Conservation (phyloP, 345 rosid genomes). For the Sonneratia alba region DNA sequence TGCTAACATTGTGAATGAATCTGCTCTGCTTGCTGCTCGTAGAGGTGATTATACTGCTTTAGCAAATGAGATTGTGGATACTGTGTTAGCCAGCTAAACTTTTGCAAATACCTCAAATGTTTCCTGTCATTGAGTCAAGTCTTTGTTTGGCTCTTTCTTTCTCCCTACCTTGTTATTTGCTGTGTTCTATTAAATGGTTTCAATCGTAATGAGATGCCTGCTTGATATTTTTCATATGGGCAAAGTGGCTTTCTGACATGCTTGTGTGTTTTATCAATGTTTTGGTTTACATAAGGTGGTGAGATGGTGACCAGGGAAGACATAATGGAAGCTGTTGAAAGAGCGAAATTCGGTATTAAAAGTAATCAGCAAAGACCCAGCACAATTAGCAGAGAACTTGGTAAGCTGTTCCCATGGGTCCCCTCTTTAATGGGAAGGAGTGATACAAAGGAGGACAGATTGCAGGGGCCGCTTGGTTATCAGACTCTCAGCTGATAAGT, state of each 20-base stretch:
- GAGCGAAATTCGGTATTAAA: slow-evolving; percentile 86
- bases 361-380: slow-evolving; percentile 43
- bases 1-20: slow-evolving; percentile 85
- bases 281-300: slow-evolving; percentile 29
- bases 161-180: neutral
- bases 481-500: slow-evolving; percentile 65
- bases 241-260: neutral
- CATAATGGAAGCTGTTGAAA: slow-evolving; percentile 90
- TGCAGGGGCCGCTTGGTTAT: slow-evolving; percentile 75
- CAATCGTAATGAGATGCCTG: neutral
- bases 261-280: neutral
- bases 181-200: neutral
- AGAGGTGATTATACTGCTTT: slow-evolving; percentile 40
- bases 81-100: neutral
- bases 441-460: slow-evolving; percentile 43
- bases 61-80: neutral
- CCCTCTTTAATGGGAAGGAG: slow-evolving; percentile 61
- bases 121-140: neutral
- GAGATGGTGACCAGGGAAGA: slow-evolving; percentile 80
- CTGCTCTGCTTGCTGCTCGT: slow-evolving; percentile 93
- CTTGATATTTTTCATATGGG: neutral
- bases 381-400: slow-evolving; percentile 59
- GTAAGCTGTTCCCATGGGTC: slow-evolving; percentile 86
- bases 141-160: neutral
- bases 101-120: neutral